phyloP scores from a whole-genome alignment of 1,284 basidiomycete species.

The Leccinum pachyderme region DNA sequence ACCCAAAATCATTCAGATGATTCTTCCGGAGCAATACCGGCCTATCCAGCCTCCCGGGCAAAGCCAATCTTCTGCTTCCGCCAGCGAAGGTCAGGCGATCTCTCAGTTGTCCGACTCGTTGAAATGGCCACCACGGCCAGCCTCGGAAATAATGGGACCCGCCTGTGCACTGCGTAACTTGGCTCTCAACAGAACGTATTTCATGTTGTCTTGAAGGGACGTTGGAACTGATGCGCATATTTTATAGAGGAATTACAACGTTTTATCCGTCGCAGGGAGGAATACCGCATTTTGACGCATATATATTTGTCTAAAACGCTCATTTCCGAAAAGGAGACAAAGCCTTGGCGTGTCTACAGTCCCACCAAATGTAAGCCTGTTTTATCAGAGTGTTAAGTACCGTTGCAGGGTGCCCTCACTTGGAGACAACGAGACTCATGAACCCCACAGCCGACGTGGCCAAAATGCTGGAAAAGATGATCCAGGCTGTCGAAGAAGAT shows the following conservation, averaged over 20 bases:
- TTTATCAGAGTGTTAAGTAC: background rate
- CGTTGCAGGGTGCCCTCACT: background rate
- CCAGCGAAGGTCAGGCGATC: background rate
- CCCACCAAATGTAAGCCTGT: constrained; percentile 17
- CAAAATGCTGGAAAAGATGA: constrained; percentile 11
- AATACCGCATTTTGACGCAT: constrained; percentile 20
- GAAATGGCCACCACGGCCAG: background rate
- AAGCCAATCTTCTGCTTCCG: background rate
- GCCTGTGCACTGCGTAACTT: background rate
- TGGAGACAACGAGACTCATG: background rate
- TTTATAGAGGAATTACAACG: constrained; percentile 14
- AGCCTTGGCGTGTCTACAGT: constrained; percentile 13
- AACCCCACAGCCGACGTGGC: constrained; percentile 17
- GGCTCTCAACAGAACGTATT: background rate
- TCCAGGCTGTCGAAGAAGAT: constrained; percentile 18
- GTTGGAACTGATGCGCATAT: background rate
- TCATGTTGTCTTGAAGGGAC: background rate
- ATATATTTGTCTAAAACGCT: constrained; percentile 17
- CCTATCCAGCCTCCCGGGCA: background rate
- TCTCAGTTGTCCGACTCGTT: background rate
- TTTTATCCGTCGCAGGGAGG: background rate
- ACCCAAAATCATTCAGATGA: constrained; percentile 16
- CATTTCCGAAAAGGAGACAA: constrained; percentile 14
- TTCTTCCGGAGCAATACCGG: constrained; percentile 12
- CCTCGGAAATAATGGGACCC: constrained; percentile 26